Evolutionary conservation across 2,329 filamentous ascomycete genomes (phyloP).

Genomic region (Elsinoe fawcettii): DNA sequence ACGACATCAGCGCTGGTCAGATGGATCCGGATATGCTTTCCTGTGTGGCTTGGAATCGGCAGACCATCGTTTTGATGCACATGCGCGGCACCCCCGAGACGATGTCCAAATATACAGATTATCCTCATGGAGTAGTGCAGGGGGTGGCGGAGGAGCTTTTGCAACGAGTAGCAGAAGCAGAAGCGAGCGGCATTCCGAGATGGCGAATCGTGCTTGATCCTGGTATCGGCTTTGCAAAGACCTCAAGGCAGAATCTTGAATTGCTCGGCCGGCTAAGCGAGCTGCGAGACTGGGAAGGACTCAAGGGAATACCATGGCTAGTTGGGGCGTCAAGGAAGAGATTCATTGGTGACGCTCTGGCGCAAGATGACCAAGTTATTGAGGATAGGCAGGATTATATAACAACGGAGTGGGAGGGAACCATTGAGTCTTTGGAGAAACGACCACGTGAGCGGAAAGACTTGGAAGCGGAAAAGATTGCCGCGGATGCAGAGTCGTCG

Average conservation of each 20-base stretch:
- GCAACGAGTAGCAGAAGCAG: conserved; percentile 63
- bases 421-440: too few relatives aligned
- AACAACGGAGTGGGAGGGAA: background rate
- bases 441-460: too few relatives aligned
- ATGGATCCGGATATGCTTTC: conserved; percentile 75
- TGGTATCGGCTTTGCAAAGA: conserved; percentile 90
- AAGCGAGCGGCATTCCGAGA: conserved; percentile 71
- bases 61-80: conserved; percentile 81
- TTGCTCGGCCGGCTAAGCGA: conserved; percentile 65
- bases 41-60: conserved; percentile 68
- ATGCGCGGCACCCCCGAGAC: conserved; percentile 82
- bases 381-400: background rate
- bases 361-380: conserved; percentile 25
- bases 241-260: conserved; percentile 68
- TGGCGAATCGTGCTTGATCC: conserved; percentile 96
- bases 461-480: too few relatives aligned
- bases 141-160: conserved; percentile 62
- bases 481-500: background rate
- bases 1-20: conserved; percentile 80
- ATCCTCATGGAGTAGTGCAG: conserved; percentile 59
- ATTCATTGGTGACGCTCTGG: conserved; percentile 79
- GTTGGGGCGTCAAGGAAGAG: conserved; percentile 82
- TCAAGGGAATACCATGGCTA: conserved; percentile 74
- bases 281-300: conserved; percentile 52
- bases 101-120: conserved; percentile 58